Base-by-base conservation (phyloP, 768 basidiomycete species). In the Russula sp. region DNA sequence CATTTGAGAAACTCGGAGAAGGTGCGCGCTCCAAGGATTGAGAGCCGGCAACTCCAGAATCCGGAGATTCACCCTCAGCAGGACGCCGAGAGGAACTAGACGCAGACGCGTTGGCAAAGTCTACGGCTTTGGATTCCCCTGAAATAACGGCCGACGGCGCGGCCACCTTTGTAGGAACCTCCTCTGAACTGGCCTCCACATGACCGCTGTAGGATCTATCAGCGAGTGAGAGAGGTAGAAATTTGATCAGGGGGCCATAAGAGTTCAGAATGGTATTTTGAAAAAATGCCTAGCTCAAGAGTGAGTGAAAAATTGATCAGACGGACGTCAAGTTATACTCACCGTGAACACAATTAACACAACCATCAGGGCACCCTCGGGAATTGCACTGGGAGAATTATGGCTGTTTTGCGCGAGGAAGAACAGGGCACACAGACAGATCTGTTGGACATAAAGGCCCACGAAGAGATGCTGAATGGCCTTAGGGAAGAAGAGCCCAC, bases 401-500 rank as follows among this genome's bases (percentile, higher is more conserved):
- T 85, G 76, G 30, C 76, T 70, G 67, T 94, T 75, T 56, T 76
- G 79, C 1, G 88, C 84, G 18, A 99, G 81, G 87, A 99, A 98
- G 83, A 98, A 96, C 63, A 98, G 76, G 8, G 90, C 92, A 38
- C 83, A 82, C 46, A 96, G 78, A 72, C 91, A 94, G 52, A 98
- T 72, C 73, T 97, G 88, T 73, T 94, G 85, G 51, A 99, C 80
- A 72, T 99, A 99, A 73, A 98, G 70, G 1, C 95, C 96, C 26
- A 94, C 92, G 67, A 98, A 97, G 26, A 96, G 72, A 71, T 98
- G 96, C 55, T 90, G 87, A 36, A 98, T 84, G 5, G 96, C 96
- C 75, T 87, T 91, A n/a, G 94, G 94, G 81, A 94, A 98, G 80
- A 97, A 98, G 56, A 91, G 73, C 0, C 96, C 96, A 40, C 96